phyloP scores from a whole-genome alignment of 2,329 filamentous ascomycete species.

The Colletotrichum neosansevieriae region DNA sequence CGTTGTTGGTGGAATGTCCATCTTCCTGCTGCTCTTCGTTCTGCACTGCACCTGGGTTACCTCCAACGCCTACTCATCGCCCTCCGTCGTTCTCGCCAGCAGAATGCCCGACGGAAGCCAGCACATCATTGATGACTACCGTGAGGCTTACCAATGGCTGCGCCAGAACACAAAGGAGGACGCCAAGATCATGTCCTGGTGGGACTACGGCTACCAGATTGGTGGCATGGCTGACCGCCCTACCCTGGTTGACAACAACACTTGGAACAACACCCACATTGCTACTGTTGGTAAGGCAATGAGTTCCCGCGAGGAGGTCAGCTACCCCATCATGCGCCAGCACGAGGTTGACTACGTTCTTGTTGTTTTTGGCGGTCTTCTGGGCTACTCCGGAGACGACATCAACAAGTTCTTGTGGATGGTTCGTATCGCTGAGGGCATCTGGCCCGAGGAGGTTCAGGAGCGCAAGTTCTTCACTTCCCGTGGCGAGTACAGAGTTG shows the following conservation, averaged over 20 bases:
- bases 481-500: constrained; percentile 94
- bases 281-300: constrained; percentile 99
- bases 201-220: constrained; percentile 99
- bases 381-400: constrained; percentile 98
- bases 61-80: constrained; percentile 98
- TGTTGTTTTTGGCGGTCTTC: constrained; percentile 93
- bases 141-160: constrained; percentile 99
- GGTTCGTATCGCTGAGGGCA: constrained; percentile 98
- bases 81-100: constrained; percentile 95
- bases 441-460: constrained; percentile 99
- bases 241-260: constrained; percentile 99
- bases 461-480: constrained; percentile 96
- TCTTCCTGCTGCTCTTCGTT: constrained; percentile 93
- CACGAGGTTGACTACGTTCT: constrained; percentile 99
- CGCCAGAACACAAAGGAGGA: constrained; percentile 95
- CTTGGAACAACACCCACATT: constrained; percentile 99
- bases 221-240: constrained; percentile 98
- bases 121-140: constrained; percentile 99
- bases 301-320: constrained; percentile 97
- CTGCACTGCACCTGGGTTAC: constrained; percentile 99
- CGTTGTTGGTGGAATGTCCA: constrained; percentile 77
- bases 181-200: constrained; percentile 99
- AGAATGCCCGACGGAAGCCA: constrained; percentile 93
- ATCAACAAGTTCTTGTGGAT: constrained; percentile 99
- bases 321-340: constrained; percentile 97